Evolutionary conservation across 192 early-diverging fungal genomes (phyloP), one percentile per base, ranked within the genome.

Genomic region (Backusella parvicylindrica): DNA sequence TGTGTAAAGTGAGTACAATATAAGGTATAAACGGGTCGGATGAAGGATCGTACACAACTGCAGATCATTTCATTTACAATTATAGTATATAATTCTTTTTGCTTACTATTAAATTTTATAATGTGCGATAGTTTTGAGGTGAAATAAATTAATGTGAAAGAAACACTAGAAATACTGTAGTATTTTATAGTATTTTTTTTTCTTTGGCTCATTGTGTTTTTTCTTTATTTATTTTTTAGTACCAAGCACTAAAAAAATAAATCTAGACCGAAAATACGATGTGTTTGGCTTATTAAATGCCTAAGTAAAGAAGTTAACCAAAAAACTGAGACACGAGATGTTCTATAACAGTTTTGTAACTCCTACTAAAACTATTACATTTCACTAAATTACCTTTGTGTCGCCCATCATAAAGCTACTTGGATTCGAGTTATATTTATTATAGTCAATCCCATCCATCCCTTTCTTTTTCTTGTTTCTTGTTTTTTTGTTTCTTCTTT

Each of bases 401-500:
- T 60, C 53, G 53, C 53, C 53, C 53, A 60, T 13, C 53, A 26
- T 60, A 30, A 23, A 28, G 23, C 50, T 60, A 60, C 53, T 60
- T 60, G 53, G 26, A 60, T 43, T 35, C 6, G 2, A 35, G 33
- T 47, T 47, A 13, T 47, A n/a, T 47, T 21, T 21, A 47, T 47
- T 47, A 47, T 47, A 47, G 43, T 47, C 43, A 21, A 47, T 47
- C 43, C 18, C 43, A 47, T 47, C 43, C 53, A 28, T 26, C 26
- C 11, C 12, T 13, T 50, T 60, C 26, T 60, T 60, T 32, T 60
- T 68, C 32, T 56, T 70, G 47, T 50, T 36, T 68, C 28, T 56
- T 70, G 36, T 21, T 66, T 56, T 32, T 77, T 35, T 73, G 56
- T 49, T 50, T 38, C 36, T 36, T 47, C 31, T 31, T 63, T 50